Base-by-base conservation (phyloP, 2,329 filamentous ascomycete species). In the Dactylella cylindrospora region DNA sequence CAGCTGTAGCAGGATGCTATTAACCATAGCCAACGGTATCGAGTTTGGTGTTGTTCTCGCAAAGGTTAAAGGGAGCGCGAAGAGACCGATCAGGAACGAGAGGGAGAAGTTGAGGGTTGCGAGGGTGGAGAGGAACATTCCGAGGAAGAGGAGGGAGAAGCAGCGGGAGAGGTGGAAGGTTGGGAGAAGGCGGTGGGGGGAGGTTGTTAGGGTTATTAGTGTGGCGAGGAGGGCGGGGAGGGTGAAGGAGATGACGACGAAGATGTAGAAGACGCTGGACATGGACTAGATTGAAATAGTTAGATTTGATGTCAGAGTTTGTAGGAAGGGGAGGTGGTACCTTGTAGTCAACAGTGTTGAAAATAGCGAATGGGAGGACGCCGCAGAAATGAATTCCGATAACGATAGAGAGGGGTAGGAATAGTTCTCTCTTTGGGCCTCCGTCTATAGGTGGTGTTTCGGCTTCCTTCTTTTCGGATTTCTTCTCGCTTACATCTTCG, bases 31-130 rank as follows among this genome's bases (percentile, higher is more conserved):
- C 1, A 74, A 59, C 3, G 71, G 54, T 22, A 28, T 52, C 39
- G 68, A 73, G 9, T 69, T 68, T 0, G 74, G 72, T 47, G 76
- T 76, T 0, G 81, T 78, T 5, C 73, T 78, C 13, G 85, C 76
- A 71, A 95, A 96, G n/a, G 83, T 84, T 10, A 97, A 77, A 0
- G 91, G 91, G 2, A 81, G 77, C 35, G 88, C 83, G 38, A 91
- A 76, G 1, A 97, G 76, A 29, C 93, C 93, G 44, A 96, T 78
- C 29, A 95, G 77, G 71, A 97, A 85, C 40, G 89, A 84, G 10
- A 96, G 83, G 2, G 86, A 90, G 77, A 98, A 98, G 74, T 98
- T 98, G 45, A 98, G 81, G 0, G 91, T 98, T 2, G 93, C 91
- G 9, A 98, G 84, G 0, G 90, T 86, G 9, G 90, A 90, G 66